Conservation (phyloP, 345 rosid genomes). For the Laguncularia racemosa region DNA sequence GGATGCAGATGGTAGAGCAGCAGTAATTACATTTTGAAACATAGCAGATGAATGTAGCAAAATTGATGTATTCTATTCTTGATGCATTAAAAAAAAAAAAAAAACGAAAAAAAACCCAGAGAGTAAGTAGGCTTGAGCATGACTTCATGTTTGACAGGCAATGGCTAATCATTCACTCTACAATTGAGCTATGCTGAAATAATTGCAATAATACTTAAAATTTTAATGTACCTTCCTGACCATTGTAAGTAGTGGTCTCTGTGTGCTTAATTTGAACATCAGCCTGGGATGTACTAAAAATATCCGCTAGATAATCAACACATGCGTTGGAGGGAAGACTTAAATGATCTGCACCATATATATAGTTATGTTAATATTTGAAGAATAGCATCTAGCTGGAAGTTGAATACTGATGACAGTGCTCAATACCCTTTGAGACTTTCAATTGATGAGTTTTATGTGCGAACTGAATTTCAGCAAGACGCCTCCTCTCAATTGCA, state of each 20-base stretch:
- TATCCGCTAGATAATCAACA: conserved; percentile 27
- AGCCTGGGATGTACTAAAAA: conserved; percentile 18
- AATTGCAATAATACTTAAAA: neutral
- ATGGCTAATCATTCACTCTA: neutral
- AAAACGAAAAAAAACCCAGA: too few species aligned
- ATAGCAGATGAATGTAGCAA: too few species aligned
- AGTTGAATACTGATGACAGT: neutral
- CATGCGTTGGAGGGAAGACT: conserved; percentile 28
- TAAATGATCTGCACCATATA: conserved; percentile 18
- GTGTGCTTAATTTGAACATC: conserved; percentile 15
- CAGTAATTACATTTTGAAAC: too few species aligned
- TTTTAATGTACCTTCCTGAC: conserved; percentile 29
- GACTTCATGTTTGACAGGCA: neutral
- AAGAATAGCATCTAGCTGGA: neutral
- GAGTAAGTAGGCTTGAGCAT: too few species aligned
- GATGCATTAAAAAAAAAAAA: too few species aligned
- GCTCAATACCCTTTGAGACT: too few species aligned
- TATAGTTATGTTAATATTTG: neutral
- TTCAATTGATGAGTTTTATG: conserved; percentile 15
- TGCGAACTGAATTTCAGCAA: conserved; percentile 21
- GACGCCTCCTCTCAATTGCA: conserved; percentile 35
- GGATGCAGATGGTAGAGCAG: too few species aligned
- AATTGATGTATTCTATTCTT: too few species aligned
- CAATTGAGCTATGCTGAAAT: neutral
- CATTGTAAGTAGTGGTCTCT: conserved; percentile 18